These are phyloP conservation scores for Solanum corneliomulleri DNA, from an alignment of 257 asterid species.

Conservation along the genomic window DNA sequence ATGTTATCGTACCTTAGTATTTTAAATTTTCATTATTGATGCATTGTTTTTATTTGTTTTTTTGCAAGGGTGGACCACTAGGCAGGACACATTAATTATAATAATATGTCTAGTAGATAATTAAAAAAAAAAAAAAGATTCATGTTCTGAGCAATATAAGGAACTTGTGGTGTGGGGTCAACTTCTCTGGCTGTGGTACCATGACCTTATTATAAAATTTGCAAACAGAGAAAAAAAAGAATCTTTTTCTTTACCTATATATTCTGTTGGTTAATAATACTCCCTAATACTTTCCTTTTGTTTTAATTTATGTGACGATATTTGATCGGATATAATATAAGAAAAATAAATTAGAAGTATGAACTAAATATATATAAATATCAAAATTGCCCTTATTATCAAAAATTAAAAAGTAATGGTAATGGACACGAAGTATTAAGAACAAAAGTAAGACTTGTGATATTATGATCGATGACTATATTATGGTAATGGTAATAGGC, in stretches of 20 bases:
- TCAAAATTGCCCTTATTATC: neutral
- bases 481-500: neutral
- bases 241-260: neutral
- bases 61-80: conserved; percentile 1
- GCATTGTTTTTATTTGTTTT: neutral
- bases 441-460: neutral
- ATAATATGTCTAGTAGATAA: neutral
- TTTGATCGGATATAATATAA: neutral
- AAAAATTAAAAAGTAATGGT: neutral
- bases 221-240: neutral
- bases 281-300: neutral
- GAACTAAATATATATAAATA: neutral
- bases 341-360: neutral
- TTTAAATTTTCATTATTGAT: neutral
- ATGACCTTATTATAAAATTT: neutral
- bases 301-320: neutral
- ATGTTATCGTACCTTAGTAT: neutral
- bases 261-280: neutral
- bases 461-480: neutral
- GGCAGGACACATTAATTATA: neutral
- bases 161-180: conserved; percentile 15
- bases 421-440: neutral
- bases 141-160: conserved; percentile 48
- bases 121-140: neutral
- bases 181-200: conserved; percentile 42